Base-by-base conservation (phyloP, 148 eudicot genomes). In the Persicaria maculosa region DNA sequence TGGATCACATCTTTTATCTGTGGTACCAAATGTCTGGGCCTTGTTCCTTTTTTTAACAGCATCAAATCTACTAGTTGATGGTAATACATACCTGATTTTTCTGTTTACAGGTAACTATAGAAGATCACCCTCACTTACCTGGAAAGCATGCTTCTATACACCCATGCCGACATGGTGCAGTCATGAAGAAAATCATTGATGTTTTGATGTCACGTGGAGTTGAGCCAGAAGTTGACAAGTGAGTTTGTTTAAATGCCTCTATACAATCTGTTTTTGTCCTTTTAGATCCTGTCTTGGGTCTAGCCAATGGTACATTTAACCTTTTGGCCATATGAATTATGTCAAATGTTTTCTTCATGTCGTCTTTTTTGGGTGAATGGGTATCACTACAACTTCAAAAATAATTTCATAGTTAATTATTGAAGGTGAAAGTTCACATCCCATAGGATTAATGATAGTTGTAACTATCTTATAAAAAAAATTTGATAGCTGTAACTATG, bases 191-290 rank as follows among this genome's bases (percentile, higher is more conserved):
- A 88, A 90, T 95, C 59, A 92, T 95, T 81, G 99, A 95, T 76
- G 94, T 92, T 78, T 74, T 92, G 72, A 90, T 92, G 96, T 89
- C 96, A 74, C 89, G 91, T 69, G 99, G 99, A 77, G 96, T 89
- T 76, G 99, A 92, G 81, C 99, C 99, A 2, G 97, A 95, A 95
- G 99, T 95, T 55, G 99, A 95, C 89, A 95, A 90, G 99, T 95
- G 89, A 78, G 74, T 80, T 45, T 54, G 14, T 7, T 77, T 61
- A 19, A 61, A 72, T 47, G 40, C 74, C 40, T 31, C 40, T 57
- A 31, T 31, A 31, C 40, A 31, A 31, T 31, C 40, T 50, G 53
- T 50, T 50, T 53, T 14, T 31, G 40, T 17, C 57, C 5, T 2
- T 53, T 15, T 53, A 14, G 57, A 4, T 53, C 57, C n/a, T 53